Evolutionary conservation across 1,139 yeast genomes (phyloP).

Genomic region (Lodderomyces margitis): DNA sequence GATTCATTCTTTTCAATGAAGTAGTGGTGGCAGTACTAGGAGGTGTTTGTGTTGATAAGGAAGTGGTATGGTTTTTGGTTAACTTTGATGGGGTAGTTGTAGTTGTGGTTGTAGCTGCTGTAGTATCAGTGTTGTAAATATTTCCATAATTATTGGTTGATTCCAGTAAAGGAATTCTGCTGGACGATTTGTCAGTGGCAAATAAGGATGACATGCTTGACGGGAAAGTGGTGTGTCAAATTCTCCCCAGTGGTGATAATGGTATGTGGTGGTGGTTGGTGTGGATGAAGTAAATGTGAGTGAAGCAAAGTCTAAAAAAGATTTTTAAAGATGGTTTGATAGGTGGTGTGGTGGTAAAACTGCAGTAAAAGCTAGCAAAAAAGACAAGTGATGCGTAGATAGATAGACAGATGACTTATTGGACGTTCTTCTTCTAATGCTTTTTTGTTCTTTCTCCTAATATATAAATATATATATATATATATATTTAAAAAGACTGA

Average conservation of each 20-base stretch:
- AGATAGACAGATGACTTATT: no score
- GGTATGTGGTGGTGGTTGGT: not conserved
- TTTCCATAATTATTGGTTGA: conserved; percentile 1
- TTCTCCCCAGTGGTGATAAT: not conserved
- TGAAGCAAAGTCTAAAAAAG: no score
- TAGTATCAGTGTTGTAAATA: conserved; percentile 4
- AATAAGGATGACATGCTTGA: conserved; percentile 1
- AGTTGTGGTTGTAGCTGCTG: conserved; percentile 12
- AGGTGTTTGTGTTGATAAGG: conserved; percentile 2
- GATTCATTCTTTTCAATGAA: not conserved
- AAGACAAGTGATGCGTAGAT: no score
- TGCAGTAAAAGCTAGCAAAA: no score
- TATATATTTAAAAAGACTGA: no score
- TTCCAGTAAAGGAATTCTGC: conserved; percentile 7
- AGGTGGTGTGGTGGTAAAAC: no score
- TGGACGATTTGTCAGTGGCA: conserved; percentile 1
- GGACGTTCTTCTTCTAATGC: no score
- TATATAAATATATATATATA: no score
- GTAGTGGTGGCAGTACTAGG: not conserved
- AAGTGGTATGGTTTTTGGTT: conserved; percentile 14
- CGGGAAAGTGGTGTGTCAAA: no score
- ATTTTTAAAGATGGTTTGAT: no score
- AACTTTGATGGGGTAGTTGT: conserved; percentile 29
- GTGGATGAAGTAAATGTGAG: no score
- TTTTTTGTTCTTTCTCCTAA: no score